These are phyloP conservation scores for Carex cristatella DNA, from an alignment of 176 grass and related monocot species.

Conservation along the genomic window DNA sequence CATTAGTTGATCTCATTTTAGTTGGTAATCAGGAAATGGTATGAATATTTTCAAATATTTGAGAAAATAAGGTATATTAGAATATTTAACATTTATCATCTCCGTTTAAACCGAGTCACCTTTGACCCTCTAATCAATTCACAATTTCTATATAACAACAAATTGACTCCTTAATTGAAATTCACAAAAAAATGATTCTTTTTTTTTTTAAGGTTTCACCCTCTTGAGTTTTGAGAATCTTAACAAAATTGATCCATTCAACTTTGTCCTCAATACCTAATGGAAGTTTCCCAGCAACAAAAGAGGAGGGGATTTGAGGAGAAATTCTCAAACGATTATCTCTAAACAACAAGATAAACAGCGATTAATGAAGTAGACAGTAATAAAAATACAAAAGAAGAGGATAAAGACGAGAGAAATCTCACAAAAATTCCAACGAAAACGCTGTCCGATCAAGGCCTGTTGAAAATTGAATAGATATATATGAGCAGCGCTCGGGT, in stretches of 20 bases:
- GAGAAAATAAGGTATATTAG: background rate
- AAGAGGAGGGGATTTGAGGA: background rate
- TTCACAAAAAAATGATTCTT: background rate
- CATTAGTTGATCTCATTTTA: background rate
- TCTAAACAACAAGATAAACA: background rate
- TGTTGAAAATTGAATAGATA: slow-evolving; percentile 1
- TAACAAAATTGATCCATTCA: background rate
- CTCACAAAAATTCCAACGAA: slow-evolving; percentile 7
- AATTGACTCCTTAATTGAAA: background rate
- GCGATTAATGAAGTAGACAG: background rate
- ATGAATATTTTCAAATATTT: background rate
- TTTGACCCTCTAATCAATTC: background rate
- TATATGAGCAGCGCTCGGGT: background rate
- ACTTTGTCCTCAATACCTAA: background rate
- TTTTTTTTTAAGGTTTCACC: background rate
- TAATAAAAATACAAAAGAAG: background rate
- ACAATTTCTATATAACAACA: background rate
- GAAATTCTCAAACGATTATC: background rate
- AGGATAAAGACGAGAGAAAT: background rate
- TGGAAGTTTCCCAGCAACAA: background rate
- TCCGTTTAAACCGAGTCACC: background rate
- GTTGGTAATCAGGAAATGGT: background rate
- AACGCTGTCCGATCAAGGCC: background rate
- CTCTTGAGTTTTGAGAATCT: background rate
- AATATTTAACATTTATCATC: background rate